Conservation (phyloP, 495 filamentous ascomycete species). For the Talaromyces borbonicus region DNA sequence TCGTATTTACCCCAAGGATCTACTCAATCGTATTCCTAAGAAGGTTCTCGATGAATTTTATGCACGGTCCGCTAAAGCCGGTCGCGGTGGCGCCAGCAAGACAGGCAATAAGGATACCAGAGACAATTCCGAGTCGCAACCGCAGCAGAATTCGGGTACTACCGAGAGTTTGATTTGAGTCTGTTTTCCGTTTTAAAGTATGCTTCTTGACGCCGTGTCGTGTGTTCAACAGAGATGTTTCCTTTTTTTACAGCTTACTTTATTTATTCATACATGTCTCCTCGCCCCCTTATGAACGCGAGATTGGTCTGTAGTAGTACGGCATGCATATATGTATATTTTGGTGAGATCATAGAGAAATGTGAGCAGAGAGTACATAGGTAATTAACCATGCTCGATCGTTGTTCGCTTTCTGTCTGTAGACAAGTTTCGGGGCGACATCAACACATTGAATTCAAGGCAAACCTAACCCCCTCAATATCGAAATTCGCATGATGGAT, state of each 20-base stretch:
- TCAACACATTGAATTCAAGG: too few species aligned
- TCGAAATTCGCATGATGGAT: too few species aligned
- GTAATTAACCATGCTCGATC: too few species aligned
- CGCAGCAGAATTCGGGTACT: slow-evolving; percentile 56
- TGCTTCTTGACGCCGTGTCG: too few species aligned
- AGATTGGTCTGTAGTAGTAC: neutral
- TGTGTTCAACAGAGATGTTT: neutral
- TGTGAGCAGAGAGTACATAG: neutral
- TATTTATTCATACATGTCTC: too few species aligned
- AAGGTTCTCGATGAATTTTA: slow-evolving; percentile 92
- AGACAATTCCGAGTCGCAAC: slow-evolving; percentile 52
- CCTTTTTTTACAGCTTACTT: neutral
- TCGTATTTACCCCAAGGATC: slow-evolving; percentile 91
- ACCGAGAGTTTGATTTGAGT: slow-evolving; percentile 24
- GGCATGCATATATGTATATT: neutral
- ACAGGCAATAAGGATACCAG: slow-evolving; percentile 56
- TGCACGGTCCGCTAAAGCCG: slow-evolving; percentile 56
- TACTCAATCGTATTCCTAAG: slow-evolving; percentile 94
- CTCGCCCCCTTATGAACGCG: too few species aligned
- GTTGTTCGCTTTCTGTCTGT: too few species aligned
- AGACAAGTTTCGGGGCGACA: too few species aligned
- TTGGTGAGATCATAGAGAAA: slow-evolving; percentile 3
- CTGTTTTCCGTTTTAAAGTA: neutral
- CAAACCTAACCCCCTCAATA: too few species aligned
- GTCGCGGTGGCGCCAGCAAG: slow-evolving; percentile 17